Evolutionary conservation across 2,329 filamentous ascomycete species (phyloP).

Genomic region (Fusarium irregulare): DNA sequence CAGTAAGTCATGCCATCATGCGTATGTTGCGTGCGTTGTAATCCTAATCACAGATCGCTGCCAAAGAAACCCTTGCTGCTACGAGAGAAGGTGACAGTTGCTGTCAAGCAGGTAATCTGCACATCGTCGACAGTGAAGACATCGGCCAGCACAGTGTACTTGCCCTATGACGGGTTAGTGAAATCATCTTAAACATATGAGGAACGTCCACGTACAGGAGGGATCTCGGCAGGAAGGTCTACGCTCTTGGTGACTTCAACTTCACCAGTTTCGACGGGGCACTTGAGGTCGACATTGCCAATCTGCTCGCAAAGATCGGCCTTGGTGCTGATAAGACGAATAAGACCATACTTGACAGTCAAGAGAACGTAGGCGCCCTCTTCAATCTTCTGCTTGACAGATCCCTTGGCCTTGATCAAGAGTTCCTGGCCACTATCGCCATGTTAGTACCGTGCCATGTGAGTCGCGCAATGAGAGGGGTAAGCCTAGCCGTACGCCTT

Average conservation of each 20-base stretch:
- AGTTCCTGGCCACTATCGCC: conserved; percentile 77
- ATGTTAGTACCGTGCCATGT: conserved; percentile 40
- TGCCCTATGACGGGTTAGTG: conserved; percentile 69
- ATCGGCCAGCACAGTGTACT: conserved; percentile 88
- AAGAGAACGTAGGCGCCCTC: conserved; percentile 85
- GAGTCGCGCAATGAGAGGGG: conserved; percentile 12
- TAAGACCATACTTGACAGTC: conserved; percentile 93
- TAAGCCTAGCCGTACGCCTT: conserved; percentile 71
- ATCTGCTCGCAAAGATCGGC: conserved; percentile 92
- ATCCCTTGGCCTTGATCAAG: conserved; percentile 81
- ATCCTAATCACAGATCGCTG: conserved; percentile 54
- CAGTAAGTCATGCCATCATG: conserved; percentile 23
- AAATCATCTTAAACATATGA: conserved; percentile 33
- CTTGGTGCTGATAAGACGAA: conserved; percentile 83
- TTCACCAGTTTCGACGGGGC: conserved; percentile 85
- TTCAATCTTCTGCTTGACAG: conserved; percentile 77
- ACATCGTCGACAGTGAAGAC: conserved; percentile 79
- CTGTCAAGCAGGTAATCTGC: conserved; percentile 88
- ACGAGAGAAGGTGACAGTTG: conserved; percentile 71
- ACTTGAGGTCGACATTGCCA: conserved; percentile 86
- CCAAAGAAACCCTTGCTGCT: conserved; percentile 53
- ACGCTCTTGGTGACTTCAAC: conserved; percentile 82
- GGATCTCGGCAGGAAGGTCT: conserved; percentile 86
- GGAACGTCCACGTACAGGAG: conserved; percentile 74
- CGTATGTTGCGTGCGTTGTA: conserved; percentile 22